phyloP scores from a whole-genome alignment of 345 rosid species.

The Citrus hindsii region DNA sequence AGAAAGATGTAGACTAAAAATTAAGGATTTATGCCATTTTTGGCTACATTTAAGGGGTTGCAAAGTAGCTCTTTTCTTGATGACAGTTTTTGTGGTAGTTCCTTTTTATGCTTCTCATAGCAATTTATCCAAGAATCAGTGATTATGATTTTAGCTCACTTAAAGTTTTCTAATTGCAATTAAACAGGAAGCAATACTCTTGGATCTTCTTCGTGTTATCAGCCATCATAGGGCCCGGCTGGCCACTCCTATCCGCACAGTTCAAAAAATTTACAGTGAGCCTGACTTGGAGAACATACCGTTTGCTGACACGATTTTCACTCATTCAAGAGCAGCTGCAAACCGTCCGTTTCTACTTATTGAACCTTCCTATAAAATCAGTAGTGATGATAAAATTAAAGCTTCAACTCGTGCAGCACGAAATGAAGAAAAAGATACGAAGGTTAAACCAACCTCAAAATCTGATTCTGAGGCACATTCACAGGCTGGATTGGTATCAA shows the following conservation, averaged over 20 bases:
- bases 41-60: neutral
- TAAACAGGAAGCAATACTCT: slow-evolving; percentile 79
- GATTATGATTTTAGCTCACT: neutral
- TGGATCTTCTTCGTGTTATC: slow-evolving; percentile 90
- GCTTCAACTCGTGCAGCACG: slow-evolving; percentile 32
- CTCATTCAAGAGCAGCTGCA: slow-evolving; percentile 44
- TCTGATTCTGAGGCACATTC: slow-evolving; percentile 28
- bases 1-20: neutral
- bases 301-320: slow-evolving; percentile 54
- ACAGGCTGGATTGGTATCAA: slow-evolving; percentile 25
- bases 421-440: slow-evolving; percentile 47
- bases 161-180: slow-evolving; percentile 9
- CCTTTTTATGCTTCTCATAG: neutral
- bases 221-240: slow-evolving; percentile 87
- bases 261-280: slow-evolving; percentile 70
- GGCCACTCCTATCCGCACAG: slow-evolving; percentile 91
- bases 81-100: neutral
- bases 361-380: slow-evolving; percentile 77
- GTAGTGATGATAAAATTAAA: slow-evolving; percentile 51
- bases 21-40: neutral
- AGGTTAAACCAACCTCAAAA: slow-evolving; percentile 38
- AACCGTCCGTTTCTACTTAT: slow-evolving; percentile 63
- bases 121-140: neutral
- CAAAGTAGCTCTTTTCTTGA: neutral
- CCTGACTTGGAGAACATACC: slow-evolving; percentile 67